Conservation (phyloP, 1,284 basidiomycete species). For the Coniferiporia sulphurascens region DNA sequence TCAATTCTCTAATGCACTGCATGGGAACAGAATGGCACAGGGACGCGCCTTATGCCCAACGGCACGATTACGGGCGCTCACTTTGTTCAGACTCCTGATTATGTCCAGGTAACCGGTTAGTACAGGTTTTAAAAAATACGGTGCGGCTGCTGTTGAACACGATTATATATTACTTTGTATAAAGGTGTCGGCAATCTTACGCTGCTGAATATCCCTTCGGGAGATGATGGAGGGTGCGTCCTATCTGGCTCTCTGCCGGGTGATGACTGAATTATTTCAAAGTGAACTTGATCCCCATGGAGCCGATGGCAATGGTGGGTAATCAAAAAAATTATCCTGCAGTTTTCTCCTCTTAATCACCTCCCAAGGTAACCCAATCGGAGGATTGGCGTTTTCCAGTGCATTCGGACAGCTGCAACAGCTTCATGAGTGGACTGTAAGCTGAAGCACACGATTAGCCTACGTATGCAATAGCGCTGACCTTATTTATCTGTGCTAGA, state of each 20-base stretch:
- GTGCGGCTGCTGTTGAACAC: conserved; percentile 10
- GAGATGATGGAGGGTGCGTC: conserved; percentile 48
- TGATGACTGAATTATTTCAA: neutral
- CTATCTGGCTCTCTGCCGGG: conserved; percentile 6
- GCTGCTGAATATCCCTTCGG: conserved; percentile 54
- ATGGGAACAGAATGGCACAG: conserved; percentile 43
- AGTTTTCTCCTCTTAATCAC: neutral
- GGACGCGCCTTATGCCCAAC: conserved; percentile 71
- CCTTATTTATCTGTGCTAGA: conserved; percentile 28
- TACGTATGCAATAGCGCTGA: conserved; percentile 8
- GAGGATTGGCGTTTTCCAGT: conserved; percentile 66
- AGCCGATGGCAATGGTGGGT: conserved; percentile 21
- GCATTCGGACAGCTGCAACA: conserved; percentile 59
- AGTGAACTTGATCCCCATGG: conserved; percentile 33
- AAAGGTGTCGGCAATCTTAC: conserved; percentile 63
- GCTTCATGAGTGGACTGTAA: conserved; percentile 64
- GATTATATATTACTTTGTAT: neutral
- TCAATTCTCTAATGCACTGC: neutral
- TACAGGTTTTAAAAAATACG: conserved; percentile 5
- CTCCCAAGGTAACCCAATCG: conserved; percentile 53
- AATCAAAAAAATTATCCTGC: neutral
- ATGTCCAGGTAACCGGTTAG: conserved; percentile 60
- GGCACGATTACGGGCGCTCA: conserved; percentile 72
- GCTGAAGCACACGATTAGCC: conserved; percentile 3
- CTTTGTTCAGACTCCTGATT: conserved; percentile 63